These are phyloP conservation scores for Triticum urartu DNA, from an alignment of 176 grass and related monocot genomes.

Conservation along the genomic window DNA sequence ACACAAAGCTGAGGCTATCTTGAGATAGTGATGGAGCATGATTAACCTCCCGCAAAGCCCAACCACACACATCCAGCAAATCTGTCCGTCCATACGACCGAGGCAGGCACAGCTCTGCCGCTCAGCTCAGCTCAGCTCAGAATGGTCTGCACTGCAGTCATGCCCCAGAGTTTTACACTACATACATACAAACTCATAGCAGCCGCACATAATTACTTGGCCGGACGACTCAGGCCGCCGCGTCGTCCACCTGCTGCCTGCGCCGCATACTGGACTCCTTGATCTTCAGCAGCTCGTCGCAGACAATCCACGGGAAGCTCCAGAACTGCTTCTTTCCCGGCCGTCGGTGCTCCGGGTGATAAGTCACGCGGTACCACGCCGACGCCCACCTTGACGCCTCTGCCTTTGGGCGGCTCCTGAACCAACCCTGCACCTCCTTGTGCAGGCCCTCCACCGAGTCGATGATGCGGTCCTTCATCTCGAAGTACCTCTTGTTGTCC, in stretches of 20 bases:
- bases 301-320: conserved; percentile 81
- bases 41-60: not conserved
- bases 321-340: conserved; percentile 44
- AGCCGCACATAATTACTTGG: not conserved
- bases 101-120: not conserved
- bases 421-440: conserved; percentile 53
- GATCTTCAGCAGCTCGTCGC: conserved; percentile 56
- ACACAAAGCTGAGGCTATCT: too few relatives aligned
- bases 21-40: not conserved
- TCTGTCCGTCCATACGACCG: not conserved
- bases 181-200: too few relatives aligned
- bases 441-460: conserved; percentile 53
- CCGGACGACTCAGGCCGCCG: too few relatives aligned
- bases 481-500: conserved; percentile 78
- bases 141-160: not conserved
- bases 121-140: not conserved
- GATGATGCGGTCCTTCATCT: conserved; percentile 92
- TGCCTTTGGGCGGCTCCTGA: conserved; percentile 23
- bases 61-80: not conserved
- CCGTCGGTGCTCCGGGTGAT: conserved; percentile 54
- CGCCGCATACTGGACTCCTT: conserved; percentile 43
- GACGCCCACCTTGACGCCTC: conserved; percentile 63
- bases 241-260: conserved; percentile 16
- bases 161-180: not conserved
- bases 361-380: conserved; percentile 81